These are phyloP conservation scores for Mycena polygramma DNA, from an alignment of 768 basidiomycete species.

Conservation along the genomic window DNA sequence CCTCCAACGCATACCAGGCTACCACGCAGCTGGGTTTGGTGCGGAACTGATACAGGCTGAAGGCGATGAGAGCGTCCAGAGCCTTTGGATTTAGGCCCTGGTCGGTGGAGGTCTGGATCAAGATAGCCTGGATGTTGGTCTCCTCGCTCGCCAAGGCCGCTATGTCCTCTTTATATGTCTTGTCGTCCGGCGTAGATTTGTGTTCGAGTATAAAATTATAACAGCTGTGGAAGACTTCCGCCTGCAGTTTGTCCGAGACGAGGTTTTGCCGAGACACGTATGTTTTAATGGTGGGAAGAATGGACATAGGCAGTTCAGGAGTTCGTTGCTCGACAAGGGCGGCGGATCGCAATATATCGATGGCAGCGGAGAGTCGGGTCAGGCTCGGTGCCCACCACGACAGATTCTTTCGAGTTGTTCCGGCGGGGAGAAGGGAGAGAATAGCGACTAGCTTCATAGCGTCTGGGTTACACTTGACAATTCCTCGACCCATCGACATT, in stretches of 20 bases:
- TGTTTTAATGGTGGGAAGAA: conserved; percentile 40
- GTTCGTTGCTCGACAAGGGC: conserved; percentile 21
- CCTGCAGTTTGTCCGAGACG: conserved; percentile 15
- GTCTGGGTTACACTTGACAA: neutral
- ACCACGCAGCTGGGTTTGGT: conserved; percentile 32
- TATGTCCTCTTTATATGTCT: conserved; percentile 10
- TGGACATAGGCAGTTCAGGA: conserved; percentile 18
- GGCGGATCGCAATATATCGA: conserved; percentile 18
- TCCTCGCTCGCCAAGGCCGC: conserved; percentile 7
- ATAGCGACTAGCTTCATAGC: conserved; percentile 10
- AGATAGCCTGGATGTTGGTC: conserved; percentile 26
- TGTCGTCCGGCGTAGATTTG: conserved; percentile 12
- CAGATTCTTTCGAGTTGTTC: conserved; percentile 36
- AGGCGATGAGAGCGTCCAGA: conserved; percentile 36
- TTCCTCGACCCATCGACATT: neutral
- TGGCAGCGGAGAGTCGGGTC: conserved; percentile 6
- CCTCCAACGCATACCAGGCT: conserved; percentile 6
- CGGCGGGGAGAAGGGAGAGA: conserved; percentile 44
- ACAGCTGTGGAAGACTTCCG: conserved; percentile 28
- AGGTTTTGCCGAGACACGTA: conserved; percentile 34
- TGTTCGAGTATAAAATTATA: conserved; percentile 37
- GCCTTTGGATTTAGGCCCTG: conserved; percentile 5
- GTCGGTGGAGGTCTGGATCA: conserved; percentile 24
- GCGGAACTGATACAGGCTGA: conserved; percentile 34
- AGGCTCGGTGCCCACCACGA: conserved; percentile 26